Evolutionary conservation across 1,284 basidiomycete genomes (phyloP), one percentile per base, ranked within the genome.

Genomic region (Malassezia japonica): DNA sequence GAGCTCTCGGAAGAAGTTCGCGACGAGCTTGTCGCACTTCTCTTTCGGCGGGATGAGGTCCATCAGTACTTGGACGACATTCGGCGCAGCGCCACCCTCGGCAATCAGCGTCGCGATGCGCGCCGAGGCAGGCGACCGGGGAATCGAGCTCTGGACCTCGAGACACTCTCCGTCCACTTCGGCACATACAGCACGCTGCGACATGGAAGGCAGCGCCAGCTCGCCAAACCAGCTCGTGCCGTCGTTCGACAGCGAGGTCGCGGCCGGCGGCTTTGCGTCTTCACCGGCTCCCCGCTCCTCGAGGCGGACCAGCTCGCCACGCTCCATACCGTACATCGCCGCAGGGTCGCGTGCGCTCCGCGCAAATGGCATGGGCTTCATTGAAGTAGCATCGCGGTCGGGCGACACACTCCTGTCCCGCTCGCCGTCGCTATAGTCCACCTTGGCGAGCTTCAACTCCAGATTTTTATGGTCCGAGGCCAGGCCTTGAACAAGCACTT

Each of bases 1-100:
- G 73, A 90, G 89, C 62, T 69, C 66, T 24, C 60, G 52, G 41
- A 70, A 70, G 52, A 64, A 70, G 31, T 64, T 64, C 38, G 60
- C 47, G 42, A 70, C 55, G 23, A 70, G 58, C n/a, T 48, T 46
- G 32, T 69, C 65, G 20, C 60, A 61, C 27, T 57, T 55, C 13
- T 54, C 48, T 31, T 46, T 52, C 44, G 64, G 55, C 0, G 67
- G 67, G n/a, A 70, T 37, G 41, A 55, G 52, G 35, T 57, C 54
- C 62, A 70, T 64, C 44, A 70, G 57, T 20, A 67, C 57, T 35
- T 45, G 40, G 21, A 70, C 48, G 39, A 67, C 57, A 50, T 62
- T 60, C 23, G 61, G 55, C 18, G 59, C 57, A 10, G 66, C 67
- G 12, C 67, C 67, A 7, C 67, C 67, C 50, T 70, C 67, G 52